A percentile compares a stretch with the other conserved stretches of the same genome.
Evolutionary conservation across 768 basidiomycete genomes (phyloP).

Genomic region (Neoboletus brunneissimus): DNA sequence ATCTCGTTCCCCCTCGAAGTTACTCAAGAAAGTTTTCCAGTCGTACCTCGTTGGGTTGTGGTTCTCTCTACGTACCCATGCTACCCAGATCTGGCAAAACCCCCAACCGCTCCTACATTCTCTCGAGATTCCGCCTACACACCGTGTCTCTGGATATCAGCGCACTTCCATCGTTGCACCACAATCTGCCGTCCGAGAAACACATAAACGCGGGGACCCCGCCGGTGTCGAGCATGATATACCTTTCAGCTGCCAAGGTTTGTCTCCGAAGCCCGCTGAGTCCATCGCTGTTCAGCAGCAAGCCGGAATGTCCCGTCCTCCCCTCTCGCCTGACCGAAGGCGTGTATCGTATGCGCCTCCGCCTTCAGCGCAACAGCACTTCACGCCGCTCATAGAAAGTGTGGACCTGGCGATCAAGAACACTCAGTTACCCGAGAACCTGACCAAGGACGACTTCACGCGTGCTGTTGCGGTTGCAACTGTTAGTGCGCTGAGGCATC

Average conservation of each 20-base stretch:
- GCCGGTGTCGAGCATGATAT: conserved; percentile 32
- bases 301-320: conserved; percentile 17
- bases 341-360: conserved; percentile 57
- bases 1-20: neutral
- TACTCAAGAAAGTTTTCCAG: conserved; percentile 38
- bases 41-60: conserved; percentile 96
- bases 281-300: conserved; percentile 15
- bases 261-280: conserved; percentile 33
- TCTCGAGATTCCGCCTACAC: conserved; percentile 51
- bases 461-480: conserved; percentile 93
- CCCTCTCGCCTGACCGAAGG: conserved; percentile 45
- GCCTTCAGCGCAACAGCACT: conserved; percentile 33
- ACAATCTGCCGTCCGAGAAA: conserved; percentile 20
- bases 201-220: conserved; percentile 46
- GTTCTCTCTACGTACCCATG: conserved; percentile 98
- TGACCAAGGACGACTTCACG: conserved; percentile 88
- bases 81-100: conserved; percentile 99
- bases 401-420: conserved; percentile 77
- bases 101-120: conserved; percentile 79
- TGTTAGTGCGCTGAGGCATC: conserved; percentile 84
- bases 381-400: conserved; percentile 70
- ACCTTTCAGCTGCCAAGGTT: conserved; percentile 40
- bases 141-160: conserved; percentile 65
- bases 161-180: conserved; percentile 32
- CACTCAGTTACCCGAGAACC: conserved; percentile 49